Percentiles rank a stretch among this genome's conserved stretches.
Conservation (phyloP, 768 basidiomycete species). For the Termitomyces sp. region DNA sequence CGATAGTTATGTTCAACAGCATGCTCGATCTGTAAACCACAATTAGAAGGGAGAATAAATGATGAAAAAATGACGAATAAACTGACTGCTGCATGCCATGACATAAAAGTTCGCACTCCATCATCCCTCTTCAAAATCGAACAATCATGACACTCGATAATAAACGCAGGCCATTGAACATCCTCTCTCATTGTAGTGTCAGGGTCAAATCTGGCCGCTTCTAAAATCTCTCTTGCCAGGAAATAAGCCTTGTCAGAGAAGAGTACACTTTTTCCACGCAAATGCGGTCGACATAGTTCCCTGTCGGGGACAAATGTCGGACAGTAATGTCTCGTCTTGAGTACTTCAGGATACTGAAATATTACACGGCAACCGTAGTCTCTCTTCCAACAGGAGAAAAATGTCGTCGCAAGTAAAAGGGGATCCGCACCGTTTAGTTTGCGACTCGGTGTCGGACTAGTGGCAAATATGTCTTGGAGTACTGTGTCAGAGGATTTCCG, state of each 20-base stretch:
- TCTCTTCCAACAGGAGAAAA: too few relatives aligned
- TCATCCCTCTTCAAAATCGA: background rate
- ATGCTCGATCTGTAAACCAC: background rate
- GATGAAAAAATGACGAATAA: background rate
- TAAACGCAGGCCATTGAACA: background rate
- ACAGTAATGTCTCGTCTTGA: background rate
- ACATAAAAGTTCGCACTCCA: background rate
- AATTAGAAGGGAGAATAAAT: background rate
- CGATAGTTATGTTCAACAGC: background rate
- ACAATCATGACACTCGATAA: slow-evolving; percentile 3
- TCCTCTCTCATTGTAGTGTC: background rate
- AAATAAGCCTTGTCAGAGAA: background rate
- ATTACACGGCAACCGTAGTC: too few relatives aligned
- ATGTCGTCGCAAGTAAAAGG: too few relatives aligned
- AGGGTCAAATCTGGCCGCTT: slow-evolving; percentile 4
- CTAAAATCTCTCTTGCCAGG: background rate
- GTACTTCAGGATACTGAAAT: too few relatives aligned
- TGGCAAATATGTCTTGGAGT: too few relatives aligned
- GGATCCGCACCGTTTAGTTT: too few relatives aligned
- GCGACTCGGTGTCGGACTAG: too few relatives aligned
- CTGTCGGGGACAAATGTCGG: background rate
- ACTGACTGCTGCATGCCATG: slow-evolving; percentile 5
- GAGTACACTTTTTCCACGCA: too few relatives aligned
- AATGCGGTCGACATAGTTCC: background rate
- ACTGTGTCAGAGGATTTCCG: too few relatives aligned